phyloP scores from a whole-genome alignment of 192 early-diverging fungal genomes.

The Neocallimastix lanati region DNA sequence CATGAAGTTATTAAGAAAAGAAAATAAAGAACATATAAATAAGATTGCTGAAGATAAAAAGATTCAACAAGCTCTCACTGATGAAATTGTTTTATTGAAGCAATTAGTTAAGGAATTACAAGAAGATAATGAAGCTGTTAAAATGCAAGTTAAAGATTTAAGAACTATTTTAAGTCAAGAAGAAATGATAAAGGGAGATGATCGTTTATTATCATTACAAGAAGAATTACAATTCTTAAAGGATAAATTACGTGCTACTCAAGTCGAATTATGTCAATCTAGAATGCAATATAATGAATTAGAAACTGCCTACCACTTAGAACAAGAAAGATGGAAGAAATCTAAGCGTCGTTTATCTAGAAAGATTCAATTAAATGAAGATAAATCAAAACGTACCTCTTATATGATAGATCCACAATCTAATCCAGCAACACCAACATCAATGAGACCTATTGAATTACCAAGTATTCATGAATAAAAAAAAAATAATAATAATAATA shows the following conservation, averaged over 20 bases:
- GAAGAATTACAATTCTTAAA: not conserved
- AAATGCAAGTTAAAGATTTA: not conserved
- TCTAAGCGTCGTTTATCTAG: not conserved
- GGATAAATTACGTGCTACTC: not conserved
- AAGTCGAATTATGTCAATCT: not conserved
- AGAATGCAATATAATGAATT: not conserved
- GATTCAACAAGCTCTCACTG: not conserved
- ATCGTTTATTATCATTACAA: not conserved
- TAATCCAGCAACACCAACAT: not conserved
- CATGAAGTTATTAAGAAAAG: not conserved
- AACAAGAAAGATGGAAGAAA: not conserved
- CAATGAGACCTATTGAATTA: not conserved
- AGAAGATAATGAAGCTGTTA: not conserved
- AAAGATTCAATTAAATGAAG: not conserved
- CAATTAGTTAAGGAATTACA: not conserved
- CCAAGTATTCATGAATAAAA: not conserved
- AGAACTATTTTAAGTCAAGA: not conserved
- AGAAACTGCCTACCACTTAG: not conserved
- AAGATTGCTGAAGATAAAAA: not conserved
- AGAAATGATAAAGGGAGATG: not conserved
- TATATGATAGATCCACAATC: not conserved
- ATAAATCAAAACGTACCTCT: not conserved
- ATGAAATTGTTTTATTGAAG: not conserved
- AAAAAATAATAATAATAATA: not conserved
- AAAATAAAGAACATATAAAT: not conserved